phyloP scores from a whole-genome alignment of 2,329 filamentous ascomycete species.

The Lecanicillium sp. region DNA sequence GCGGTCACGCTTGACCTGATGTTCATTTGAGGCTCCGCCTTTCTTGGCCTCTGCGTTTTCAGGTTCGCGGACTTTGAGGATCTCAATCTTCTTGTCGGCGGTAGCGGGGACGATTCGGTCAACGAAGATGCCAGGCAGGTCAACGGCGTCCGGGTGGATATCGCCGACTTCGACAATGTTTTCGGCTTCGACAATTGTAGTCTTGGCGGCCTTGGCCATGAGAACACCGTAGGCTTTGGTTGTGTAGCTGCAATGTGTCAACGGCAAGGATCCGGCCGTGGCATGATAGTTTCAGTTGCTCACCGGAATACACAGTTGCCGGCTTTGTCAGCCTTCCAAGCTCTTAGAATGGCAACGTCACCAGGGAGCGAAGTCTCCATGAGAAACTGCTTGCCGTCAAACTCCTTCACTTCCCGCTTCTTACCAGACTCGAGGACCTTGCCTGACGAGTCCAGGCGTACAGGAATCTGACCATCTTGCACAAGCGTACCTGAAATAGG shows the following conservation, averaged over 20 bases:
- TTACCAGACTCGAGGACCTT: constrained; percentile 54
- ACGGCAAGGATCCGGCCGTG: not conserved
- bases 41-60: constrained; percentile 23
- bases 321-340: constrained; percentile 66
- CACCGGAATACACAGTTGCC: constrained; percentile 74
- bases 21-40: constrained; percentile 33
- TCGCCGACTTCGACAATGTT: constrained; percentile 69
- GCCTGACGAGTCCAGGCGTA: constrained; percentile 50
- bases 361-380: constrained; percentile 71
- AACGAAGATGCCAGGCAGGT: constrained; percentile 76
- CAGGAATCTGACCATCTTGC: constrained; percentile 60
- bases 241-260: constrained; percentile 43
- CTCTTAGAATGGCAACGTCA: constrained; percentile 69
- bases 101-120: constrained; percentile 72
- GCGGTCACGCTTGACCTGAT: constrained; percentile 51
- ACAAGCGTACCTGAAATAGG: constrained; percentile 47
- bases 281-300: constrained; percentile 17
- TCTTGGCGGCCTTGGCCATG: constrained; percentile 72
- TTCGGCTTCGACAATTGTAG: constrained; percentile 79
- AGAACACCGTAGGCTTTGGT: constrained; percentile 67
- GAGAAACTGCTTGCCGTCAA: constrained; percentile 63
- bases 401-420: constrained; percentile 62
- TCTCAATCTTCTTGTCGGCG: constrained; percentile 63
- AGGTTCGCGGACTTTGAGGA: constrained; percentile 47
- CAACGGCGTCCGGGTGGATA: constrained; percentile 65